Evolutionary conservation across 495 filamentous ascomycete species (phyloP), one percentile per base, ranked within the genome.

Genomic region (Penicillium goetzii): DNA sequence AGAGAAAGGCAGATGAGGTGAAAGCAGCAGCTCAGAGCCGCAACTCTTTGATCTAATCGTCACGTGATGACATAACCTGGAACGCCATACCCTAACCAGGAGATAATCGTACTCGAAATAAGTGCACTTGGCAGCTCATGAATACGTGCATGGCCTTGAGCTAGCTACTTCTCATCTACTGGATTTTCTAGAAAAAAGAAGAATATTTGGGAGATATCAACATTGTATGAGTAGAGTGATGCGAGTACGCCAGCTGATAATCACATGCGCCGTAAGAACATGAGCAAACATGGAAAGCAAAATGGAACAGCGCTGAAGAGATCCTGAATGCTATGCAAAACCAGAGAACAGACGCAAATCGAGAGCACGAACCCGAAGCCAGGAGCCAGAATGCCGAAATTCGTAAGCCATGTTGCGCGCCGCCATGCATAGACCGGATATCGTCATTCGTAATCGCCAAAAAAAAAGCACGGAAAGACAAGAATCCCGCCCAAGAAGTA

Each of bases 381-480:
- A 73, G 60, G 47, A 73, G 71, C 68, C 53, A 64, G 54, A 73
- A 72, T 71, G 66, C 68, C 64, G 71, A 67, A 72, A 67, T 73
- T 73, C 69, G 71, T 71, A 71, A 69, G 59, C 69, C 66, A 72
- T 69, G 62, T 71, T 71, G 64, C 71, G 68, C 71, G 71, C 68
- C 71, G 60, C 68, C 66, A 73, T 73, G 71, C 71, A 69, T 73
- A 69, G 71, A 72, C 68, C 66, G 68, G 66, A 73, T 73, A 73
- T 72, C 62, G 67, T 71, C 68, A 68, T 64, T 71, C 64, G 40
- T 71, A 66, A 69, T 65, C 65, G 36, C 68, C 60, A 67, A 62
- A 65, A 66, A 63, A 67, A 62, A 65, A 66, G 65, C 60, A 67
- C 58, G 61, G 63, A 57, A 66, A 32, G 17, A 47, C 28, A 54